Conservation (phyloP, 2,329 filamentous ascomycete genomes). For the Verticillium alfalfae region DNA sequence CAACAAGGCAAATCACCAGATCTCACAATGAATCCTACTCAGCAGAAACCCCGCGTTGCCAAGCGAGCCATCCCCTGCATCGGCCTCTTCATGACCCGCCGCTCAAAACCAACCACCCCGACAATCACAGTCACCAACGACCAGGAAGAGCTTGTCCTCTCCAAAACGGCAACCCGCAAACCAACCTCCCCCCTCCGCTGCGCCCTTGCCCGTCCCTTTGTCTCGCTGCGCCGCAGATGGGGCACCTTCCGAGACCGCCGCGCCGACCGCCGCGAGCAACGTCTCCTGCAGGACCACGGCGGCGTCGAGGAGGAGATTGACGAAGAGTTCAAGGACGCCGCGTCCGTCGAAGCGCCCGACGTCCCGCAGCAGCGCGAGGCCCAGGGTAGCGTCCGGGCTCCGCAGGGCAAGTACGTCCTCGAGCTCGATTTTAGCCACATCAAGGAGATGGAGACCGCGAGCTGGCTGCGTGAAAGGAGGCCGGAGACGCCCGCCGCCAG, state of each 20-base stretch:
- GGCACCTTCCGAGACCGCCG: not conserved
- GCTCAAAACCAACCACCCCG: not conserved
- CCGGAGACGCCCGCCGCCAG: not conserved
- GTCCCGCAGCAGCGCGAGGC: not conserved
- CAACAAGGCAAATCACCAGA: not conserved
- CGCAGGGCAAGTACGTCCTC: not conserved
- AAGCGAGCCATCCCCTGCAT: not conserved
- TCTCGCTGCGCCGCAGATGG: not conserved
- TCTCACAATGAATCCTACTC: not conserved
- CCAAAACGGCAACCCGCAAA: not conserved
- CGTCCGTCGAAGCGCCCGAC: constrained; percentile 1
- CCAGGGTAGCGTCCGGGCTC: not conserved
- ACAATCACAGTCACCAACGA: not conserved
- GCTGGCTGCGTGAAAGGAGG: not conserved
- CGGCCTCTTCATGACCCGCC: not conserved
- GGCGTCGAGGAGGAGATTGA: not conserved
- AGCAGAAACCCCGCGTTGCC: not conserved
- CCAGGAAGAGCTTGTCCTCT: not conserved
- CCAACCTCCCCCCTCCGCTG: not conserved
- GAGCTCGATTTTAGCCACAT: constrained; percentile 1
- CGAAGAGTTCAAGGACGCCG: constrained; percentile 2
- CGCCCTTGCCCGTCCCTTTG: not conserved
- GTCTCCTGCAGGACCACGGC: not conserved
- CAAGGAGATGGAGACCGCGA: not conserved
- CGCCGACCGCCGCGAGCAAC: not conserved